Evolutionary conservation across 2,329 filamentous ascomycete species (phyloP).

Genomic region (Alternaria solani): DNA sequence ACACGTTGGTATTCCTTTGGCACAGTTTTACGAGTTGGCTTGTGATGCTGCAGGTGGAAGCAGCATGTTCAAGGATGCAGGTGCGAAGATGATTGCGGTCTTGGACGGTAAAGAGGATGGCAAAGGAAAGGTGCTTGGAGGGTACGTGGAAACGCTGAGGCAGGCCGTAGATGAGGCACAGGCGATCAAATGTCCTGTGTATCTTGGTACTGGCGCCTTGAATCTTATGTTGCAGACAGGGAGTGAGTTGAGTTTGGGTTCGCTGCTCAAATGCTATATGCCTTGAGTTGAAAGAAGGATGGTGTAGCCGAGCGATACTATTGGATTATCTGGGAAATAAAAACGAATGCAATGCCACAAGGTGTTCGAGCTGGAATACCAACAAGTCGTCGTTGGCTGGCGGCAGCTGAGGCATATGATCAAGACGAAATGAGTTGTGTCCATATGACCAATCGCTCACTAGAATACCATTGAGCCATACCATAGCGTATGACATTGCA

Average conservation of each 20-base stretch:
- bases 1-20: slow-evolving; percentile 48
- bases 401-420: neutral
- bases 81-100: slow-evolving; percentile 43
- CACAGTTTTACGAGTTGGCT: slow-evolving; percentile 48
- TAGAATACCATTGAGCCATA: slow-evolving; percentile 60
- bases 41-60: slow-evolving; percentile 51
- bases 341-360: slow-evolving; percentile 39
- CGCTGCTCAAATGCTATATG: slow-evolving; percentile 36
- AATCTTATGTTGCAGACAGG: slow-evolving; percentile 42
- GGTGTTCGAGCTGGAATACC: slow-evolving; percentile 61
- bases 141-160: slow-evolving; percentile 35
- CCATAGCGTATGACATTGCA: slow-evolving; percentile 59
- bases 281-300: neutral
- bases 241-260: slow-evolving; percentile 28
- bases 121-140: slow-evolving; percentile 25
- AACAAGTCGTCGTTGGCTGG: slow-evolving; percentile 32
- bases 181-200: slow-evolving; percentile 45
- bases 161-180: slow-evolving; percentile 45
- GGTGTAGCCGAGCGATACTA: neutral
- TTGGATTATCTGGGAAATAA: neutral
- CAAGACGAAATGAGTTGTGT: slow-evolving; percentile 43
- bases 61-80: slow-evolving; percentile 44
- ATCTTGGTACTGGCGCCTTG: slow-evolving; percentile 45
- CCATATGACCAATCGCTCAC: slow-evolving; percentile 62
- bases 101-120: slow-evolving; percentile 40